Evolutionary conservation across 768 basidiomycete genomes (phyloP).

Genomic region (Kwoniella mangroviensis): DNA sequence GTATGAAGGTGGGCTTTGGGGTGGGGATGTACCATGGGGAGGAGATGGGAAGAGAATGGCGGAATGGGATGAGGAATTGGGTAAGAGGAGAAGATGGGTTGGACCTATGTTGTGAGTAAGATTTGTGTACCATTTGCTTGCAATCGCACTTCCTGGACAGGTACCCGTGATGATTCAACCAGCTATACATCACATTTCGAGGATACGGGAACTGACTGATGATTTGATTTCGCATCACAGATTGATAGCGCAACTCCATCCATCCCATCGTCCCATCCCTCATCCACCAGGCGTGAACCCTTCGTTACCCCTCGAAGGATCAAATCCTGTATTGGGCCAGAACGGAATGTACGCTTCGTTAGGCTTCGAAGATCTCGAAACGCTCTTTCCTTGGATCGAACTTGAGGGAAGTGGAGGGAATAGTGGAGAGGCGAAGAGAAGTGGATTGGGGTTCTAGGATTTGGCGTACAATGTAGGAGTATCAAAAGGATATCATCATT

Average conservation of each 20-base stretch:
- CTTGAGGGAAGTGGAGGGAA: constrained; percentile 44
- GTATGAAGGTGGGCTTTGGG: constrained; percentile 33
- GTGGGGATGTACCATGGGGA: constrained; percentile 22
- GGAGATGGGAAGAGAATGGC: constrained; percentile 33
- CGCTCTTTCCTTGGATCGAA: constrained; percentile 46
- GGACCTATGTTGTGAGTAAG: constrained; percentile 55
- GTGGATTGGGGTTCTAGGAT: constrained; percentile 23
- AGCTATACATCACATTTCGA: too few relatives aligned
- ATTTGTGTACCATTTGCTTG: background rate
- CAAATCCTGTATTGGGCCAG: constrained; percentile 43
- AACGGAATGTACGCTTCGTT: constrained; percentile 54
- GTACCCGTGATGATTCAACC: too few relatives aligned
- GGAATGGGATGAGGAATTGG: constrained; percentile 40
- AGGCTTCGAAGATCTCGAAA: constrained; percentile 52
- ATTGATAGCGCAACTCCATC: constrained; percentile 51
- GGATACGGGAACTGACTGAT: background rate
- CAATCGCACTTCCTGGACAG: too few relatives aligned
- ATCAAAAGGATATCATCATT: too few relatives aligned
- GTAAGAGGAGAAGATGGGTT: constrained; percentile 46
- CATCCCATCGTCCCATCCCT: constrained; percentile 28
- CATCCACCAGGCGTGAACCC: constrained; percentile 34
- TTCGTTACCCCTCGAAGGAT: constrained; percentile 36
- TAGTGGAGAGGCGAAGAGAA: constrained; percentile 37
- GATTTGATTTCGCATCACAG: constrained; percentile 20
- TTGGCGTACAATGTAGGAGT: background rate